phyloP scores from a whole-genome alignment of 2,329 filamentous ascomycete species.

The Nigrospora sphaerica region DNA sequence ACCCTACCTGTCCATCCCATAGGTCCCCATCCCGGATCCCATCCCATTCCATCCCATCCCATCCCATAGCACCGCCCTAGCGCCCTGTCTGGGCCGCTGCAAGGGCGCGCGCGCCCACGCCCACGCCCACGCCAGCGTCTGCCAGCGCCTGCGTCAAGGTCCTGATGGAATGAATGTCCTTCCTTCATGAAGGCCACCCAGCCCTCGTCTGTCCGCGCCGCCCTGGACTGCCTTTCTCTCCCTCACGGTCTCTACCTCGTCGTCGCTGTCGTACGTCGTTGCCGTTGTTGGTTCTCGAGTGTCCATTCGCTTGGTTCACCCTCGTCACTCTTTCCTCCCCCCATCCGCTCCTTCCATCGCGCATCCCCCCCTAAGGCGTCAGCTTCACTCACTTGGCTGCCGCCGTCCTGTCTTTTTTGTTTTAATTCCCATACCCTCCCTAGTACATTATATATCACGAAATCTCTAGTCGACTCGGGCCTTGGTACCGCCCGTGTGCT shows the following conservation, averaged over 20 bases:
- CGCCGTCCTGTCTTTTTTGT: slow-evolving; percentile 36
- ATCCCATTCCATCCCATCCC: no score
- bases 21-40: no score
- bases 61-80: no score
- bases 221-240: slow-evolving; percentile 13
- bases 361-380: slow-evolving; percentile 21
- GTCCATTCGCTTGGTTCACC: slow-evolving; percentile 17
- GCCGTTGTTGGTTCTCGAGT: slow-evolving; percentile 20
- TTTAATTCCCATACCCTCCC: slow-evolving; percentile 7
- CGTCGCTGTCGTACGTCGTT: slow-evolving; percentile 19
- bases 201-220: slow-evolving; percentile 8
- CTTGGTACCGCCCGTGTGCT: not conserved
- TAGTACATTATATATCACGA: no score
- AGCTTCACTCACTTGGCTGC: slow-evolving; percentile 40
- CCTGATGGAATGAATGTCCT: no score
- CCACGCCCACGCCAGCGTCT: no score
- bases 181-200: slow-evolving; percentile 3
- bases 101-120: no score
- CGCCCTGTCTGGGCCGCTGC: no score
- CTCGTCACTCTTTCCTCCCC: slow-evolving; percentile 20
- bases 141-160: no score
- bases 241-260: slow-evolving; percentile 27
- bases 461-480: slow-evolving; percentile 1
- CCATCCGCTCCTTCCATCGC: slow-evolving; percentile 29
- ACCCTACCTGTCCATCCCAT: no score